Base-by-base conservation (phyloP, 768 basidiomycete genomes). In the Albatrellus ellisii region DNA sequence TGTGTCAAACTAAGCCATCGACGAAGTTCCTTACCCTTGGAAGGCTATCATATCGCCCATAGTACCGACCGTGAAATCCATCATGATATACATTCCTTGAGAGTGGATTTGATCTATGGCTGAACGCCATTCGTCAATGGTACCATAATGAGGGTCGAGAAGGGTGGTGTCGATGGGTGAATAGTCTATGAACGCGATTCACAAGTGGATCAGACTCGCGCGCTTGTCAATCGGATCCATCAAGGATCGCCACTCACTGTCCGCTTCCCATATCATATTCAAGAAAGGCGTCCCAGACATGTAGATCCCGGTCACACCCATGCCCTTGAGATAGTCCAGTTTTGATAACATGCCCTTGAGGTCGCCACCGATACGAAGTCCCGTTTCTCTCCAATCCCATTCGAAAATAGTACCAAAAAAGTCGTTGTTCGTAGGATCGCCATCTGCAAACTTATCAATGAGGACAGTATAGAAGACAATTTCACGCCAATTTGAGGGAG, bases 241-340 rank as follows among this genome's bases (percentile, higher is more conserved):
- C 22, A n/a, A 26, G 21, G 14, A 40, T n/a, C n/a, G n/a, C n/a
- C n/a, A 73, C 87, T 56, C 42, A 91, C 90, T 89, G 72, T 94
- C 90, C 3, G 87, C 82, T 56, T 91, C 81, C 90, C 90, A 94
- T n/a, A 87, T 62, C 90, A 91, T 91, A 70, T 94, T 92, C 47
- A 94, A 47, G 61, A 88, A 95, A 40, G 80, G 77, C 1, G 91
- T 95, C 40, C 91, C 91, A 18, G 90, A 87, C 57, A 92, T 83
- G 64, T 87, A 95, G 52, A 95, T 77, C 39, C 77, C 70, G 51
- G 67, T 67, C 45, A 88, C 62, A 48, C 91, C 91, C 85, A 92
- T 91, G 48, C 86, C 86, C 33, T 86, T 67, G 12, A 95, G 66
- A 57, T 95, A 95, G 60, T 95, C 91, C 47, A 95, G 65, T 44